A percentile compares a stretch with the other conserved stretches of the same genome.
These are phyloP conservation scores for Dictyostelium firmibasis DNA, from an alignment of 78 protist species.

Conservation along the genomic window DNA sequence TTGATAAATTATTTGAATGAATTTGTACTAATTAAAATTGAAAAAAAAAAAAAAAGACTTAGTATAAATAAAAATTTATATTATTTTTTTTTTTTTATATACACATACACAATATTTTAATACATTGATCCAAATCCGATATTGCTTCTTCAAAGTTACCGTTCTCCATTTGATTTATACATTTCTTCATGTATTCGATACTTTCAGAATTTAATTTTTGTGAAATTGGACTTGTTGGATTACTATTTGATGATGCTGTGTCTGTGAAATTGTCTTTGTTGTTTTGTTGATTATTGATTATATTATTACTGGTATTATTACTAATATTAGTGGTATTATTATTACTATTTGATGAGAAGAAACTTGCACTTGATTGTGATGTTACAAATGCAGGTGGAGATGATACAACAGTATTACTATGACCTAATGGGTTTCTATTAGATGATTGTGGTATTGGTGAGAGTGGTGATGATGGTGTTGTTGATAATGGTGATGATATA, in stretches of 20 bases:
- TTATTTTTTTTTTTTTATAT: background rate
- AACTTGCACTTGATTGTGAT: background rate
- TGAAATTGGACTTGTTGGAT: slow-evolving; percentile 21
- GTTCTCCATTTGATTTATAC: slow-evolving; percentile 27
- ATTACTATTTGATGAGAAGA: background rate
- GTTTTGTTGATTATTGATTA: background rate
- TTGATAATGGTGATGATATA: background rate
- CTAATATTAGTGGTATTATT: too few relatives aligned
- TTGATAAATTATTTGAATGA: background rate
- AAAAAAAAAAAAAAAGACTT: background rate
- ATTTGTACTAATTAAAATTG: background rate
- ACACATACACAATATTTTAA: slow-evolving; percentile 26
- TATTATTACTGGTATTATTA: background rate
- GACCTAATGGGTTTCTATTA: background rate
- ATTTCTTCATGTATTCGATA: slow-evolving; percentile 43
- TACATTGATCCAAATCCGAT: slow-evolving; percentile 18
- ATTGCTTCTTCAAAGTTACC: slow-evolving; percentile 49
- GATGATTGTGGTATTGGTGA: background rate
- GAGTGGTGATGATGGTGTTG: background rate
- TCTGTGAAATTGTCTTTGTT: background rate
- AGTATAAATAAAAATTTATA: background rate
- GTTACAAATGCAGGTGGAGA: background rate
- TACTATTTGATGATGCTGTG: slow-evolving; percentile 4
- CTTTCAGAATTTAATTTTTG: slow-evolving; percentile 5
- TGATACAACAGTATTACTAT: background rate